Conservation (phyloP, 306 rosid species). For the Pachyrhizus erosus region DNA sequence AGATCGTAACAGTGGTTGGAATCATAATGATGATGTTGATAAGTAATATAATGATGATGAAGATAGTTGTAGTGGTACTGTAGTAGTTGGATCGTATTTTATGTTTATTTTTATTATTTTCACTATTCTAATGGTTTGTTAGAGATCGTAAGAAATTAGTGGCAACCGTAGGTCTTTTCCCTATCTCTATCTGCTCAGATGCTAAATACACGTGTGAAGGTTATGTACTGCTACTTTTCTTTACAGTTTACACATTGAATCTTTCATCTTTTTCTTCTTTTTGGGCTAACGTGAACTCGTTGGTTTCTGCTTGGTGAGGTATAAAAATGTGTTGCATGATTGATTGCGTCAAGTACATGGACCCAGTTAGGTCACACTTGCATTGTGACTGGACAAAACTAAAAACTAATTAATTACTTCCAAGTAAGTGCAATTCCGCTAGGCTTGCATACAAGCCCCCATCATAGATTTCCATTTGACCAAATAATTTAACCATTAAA, state of each 20-base stretch:
- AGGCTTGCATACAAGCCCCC: conserved; percentile 32
- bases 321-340: conserved; percentile 43
- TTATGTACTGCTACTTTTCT: background rate
- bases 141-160: background rate
- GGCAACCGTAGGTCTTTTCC: background rate
- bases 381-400: conserved; percentile 47
- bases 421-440: conserved; percentile 36
- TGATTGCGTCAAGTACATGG: conserved; percentile 46
- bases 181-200: background rate
- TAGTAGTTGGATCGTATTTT: no score
- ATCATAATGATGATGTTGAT: background rate
- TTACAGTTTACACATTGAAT: conserved; percentile 25
- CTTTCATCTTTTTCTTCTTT: conserved; percentile 24
- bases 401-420: conserved; percentile 37
- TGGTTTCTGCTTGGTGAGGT: conserved; percentile 34
- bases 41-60: background rate
- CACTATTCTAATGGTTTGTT: background rate
- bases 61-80: background rate
- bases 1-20: background rate
- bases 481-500: conserved; percentile 43
- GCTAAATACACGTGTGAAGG: conserved; percentile 41
- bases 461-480: conserved; percentile 31
- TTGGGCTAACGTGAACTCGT: conserved; percentile 29
- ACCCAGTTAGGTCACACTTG: conserved; percentile 52
- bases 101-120: no score